Evolutionary conservation across 1,284 basidiomycete genomes (phyloP).

Genomic region (Athelia psychrophila): DNA sequence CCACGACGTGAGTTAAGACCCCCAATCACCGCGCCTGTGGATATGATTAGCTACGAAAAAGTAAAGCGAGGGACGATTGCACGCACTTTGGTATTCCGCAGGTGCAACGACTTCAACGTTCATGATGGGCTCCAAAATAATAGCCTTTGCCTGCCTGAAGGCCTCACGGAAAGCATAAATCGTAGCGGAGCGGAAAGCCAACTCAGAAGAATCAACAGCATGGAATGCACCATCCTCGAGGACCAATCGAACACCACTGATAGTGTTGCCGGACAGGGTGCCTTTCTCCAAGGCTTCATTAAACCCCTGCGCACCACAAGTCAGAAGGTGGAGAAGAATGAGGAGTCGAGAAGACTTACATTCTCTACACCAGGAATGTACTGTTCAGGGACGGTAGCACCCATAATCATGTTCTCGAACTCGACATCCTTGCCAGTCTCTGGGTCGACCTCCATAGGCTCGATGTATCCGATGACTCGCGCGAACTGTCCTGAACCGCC

Average conservation of each 20-base stretch:
- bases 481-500: slow-evolving; percentile 98
- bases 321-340: not conserved
- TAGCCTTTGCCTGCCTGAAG: slow-evolving; percentile 74
- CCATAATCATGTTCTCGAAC: slow-evolving; percentile 90
- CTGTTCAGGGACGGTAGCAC: slow-evolving; percentile 87
- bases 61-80: not conserved
- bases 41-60: slow-evolving; percentile 1
- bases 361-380: slow-evolving; percentile 97
- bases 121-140: slow-evolving; percentile 98
- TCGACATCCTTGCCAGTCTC: slow-evolving; percentile 82
- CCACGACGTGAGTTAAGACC: slow-evolving; percentile 93
- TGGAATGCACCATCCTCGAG: slow-evolving; percentile 93
- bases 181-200: slow-evolving; percentile 91
- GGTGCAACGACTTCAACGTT: slow-evolving; percentile 97
- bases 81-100: slow-evolving; percentile 90
- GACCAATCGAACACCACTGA: slow-evolving; percentile 86
- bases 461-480: slow-evolving; percentile 88
- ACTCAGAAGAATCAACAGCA: slow-evolving; percentile 95
- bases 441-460: slow-evolving; percentile 83
- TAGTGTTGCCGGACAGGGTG: slow-evolving; percentile 84
- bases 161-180: slow-evolving; percentile 94
- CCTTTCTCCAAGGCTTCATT: slow-evolving; percentile 94
- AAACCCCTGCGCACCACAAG: slow-evolving; percentile 69
- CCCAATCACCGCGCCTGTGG: slow-evolving; percentile 81
- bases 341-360: slow-evolving; percentile 35